phyloP scores from a whole-genome alignment of 1,284 basidiomycete genomes.

The Marasmius oreades region DNA sequence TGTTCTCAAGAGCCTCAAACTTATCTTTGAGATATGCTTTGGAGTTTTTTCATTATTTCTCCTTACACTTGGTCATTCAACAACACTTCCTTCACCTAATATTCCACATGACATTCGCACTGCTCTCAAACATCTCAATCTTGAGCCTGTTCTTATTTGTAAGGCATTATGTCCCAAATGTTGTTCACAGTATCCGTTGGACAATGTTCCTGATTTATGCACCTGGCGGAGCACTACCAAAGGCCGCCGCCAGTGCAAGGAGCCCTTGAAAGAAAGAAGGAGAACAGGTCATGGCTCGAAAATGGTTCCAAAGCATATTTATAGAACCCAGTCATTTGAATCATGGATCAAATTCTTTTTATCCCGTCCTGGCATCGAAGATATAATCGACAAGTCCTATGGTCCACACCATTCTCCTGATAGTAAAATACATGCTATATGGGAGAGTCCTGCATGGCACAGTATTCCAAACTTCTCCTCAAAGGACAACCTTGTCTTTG shows the following conservation, averaged over 20 bases:
- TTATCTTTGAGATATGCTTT: background rate
- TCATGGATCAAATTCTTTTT: slow-evolving; percentile 16
- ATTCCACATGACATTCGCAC: slow-evolving; percentile 5
- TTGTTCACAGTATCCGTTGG: background rate
- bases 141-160: background rate
- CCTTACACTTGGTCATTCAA: background rate
- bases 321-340: slow-evolving; percentile 13
- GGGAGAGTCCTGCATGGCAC: slow-evolving; percentile 19
- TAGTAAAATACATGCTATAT: slow-evolving; percentile 15
- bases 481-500: slow-evolving; percentile 17
- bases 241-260: background rate
- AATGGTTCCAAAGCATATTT: slow-evolving; percentile 8
- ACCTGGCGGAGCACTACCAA: background rate
- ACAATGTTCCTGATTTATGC: background rate
- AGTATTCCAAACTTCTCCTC: slow-evolving; percentile 9
- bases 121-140: background rate
- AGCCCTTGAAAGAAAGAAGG: background rate
- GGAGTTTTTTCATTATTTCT: background rate
- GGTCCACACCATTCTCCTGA: no score
- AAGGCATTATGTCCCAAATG: slow-evolving; percentile 10
- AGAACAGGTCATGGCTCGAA: background rate
- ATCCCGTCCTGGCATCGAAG: slow-evolving; percentile 12
- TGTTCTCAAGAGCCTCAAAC: background rate
- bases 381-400: no score
- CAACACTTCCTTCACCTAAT: background rate